These are phyloP conservation scores for Helicocarpus griseus DNA, from an alignment of 2,329 filamentous ascomycete genomes.

Conservation along the genomic window DNA sequence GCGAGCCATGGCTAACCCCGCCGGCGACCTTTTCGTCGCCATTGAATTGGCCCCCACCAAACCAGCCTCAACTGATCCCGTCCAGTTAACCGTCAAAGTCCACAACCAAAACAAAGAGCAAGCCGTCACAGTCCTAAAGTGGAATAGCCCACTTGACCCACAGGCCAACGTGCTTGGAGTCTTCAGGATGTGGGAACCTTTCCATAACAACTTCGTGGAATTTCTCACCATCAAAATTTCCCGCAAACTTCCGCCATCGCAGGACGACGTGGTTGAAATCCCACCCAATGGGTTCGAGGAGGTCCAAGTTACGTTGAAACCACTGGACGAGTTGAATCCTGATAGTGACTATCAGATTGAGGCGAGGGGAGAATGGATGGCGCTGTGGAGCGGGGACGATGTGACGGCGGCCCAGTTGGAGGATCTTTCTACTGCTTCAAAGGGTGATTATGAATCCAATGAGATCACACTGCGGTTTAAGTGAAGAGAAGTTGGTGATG, in stretches of 20 bases:
- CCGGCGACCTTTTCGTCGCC: slow-evolving; percentile 9
- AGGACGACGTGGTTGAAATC: slow-evolving; percentile 24
- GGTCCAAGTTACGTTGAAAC: slow-evolving; percentile 18
- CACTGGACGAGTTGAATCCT: slow-evolving; percentile 15
- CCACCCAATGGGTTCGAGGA: slow-evolving; percentile 16
- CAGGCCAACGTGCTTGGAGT: slow-evolving; percentile 22
- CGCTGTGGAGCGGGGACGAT: slow-evolving; percentile 22
- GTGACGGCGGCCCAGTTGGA: slow-evolving; percentile 18
- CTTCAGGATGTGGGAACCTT: slow-evolving; percentile 20
- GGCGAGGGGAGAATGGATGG: slow-evolving; percentile 28
- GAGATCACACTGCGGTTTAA: slow-evolving; percentile 6
- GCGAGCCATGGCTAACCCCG: slow-evolving; percentile 4
- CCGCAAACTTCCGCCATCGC: slow-evolving; percentile 22
- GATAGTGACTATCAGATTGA: slow-evolving; percentile 25
- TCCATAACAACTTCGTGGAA: slow-evolving; percentile 14
- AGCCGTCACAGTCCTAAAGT: slow-evolving; percentile 26
- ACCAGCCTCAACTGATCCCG: slow-evolving; percentile 6
- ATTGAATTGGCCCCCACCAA: slow-evolving; percentile 14
- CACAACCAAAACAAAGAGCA: slow-evolving; percentile 21
- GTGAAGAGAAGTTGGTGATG: not conserved
- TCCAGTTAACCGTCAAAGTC: slow-evolving; percentile 16
- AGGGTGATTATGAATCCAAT: slow-evolving; percentile 21
- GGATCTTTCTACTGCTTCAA: slow-evolving; percentile 12
- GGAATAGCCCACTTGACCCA: slow-evolving; percentile 29
- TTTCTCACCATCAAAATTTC: slow-evolving; percentile 25